These are phyloP conservation scores for Cercospora berteroae DNA, from an alignment of 2,329 filamentous ascomycete genomes.

Conservation along the genomic window DNA sequence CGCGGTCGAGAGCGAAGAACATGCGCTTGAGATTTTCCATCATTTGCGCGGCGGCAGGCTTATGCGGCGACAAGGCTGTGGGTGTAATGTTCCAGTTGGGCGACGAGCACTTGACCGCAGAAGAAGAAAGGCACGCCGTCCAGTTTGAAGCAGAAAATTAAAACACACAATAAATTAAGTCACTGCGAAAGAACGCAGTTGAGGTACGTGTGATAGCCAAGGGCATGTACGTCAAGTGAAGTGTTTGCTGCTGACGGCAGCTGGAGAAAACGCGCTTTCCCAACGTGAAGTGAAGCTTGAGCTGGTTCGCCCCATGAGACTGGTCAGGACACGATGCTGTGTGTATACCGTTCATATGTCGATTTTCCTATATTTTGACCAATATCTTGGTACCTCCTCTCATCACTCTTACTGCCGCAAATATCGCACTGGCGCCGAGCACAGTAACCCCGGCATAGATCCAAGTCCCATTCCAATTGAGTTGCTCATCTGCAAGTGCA, in stretches of 20 bases:
- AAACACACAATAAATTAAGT: too few relatives aligned
- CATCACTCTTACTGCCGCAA: conserved; percentile 30
- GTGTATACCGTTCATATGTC: background rate
- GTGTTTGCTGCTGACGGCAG: background rate
- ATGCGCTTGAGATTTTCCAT: background rate
- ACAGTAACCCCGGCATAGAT: conserved; percentile 33
- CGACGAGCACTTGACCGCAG: too few relatives aligned
- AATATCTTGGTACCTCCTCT: conserved; percentile 30
- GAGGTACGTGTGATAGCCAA: too few relatives aligned
- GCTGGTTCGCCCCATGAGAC: background rate
- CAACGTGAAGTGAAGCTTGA: background rate
- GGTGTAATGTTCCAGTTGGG: too few relatives aligned
- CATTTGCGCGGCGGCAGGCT: background rate
- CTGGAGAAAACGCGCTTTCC: background rate
- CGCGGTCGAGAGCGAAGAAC: background rate
- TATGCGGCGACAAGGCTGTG: too few relatives aligned
- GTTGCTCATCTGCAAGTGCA: conserved; percentile 45
- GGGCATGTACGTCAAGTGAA: background rate
- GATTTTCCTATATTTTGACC: conserved; percentile 28
- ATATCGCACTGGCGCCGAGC: conserved; percentile 29
- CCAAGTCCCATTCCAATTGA: conserved; percentile 50
- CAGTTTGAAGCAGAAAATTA: background rate
- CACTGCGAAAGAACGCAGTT: too few relatives aligned
- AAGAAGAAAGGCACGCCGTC: too few relatives aligned
- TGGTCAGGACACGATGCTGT: background rate